Percentiles rank a stretch among this genome's conserved stretches.
phyloP scores from a whole-genome alignment of 2,329 filamentous ascomycete species.

The Colletotrichum musicola region DNA sequence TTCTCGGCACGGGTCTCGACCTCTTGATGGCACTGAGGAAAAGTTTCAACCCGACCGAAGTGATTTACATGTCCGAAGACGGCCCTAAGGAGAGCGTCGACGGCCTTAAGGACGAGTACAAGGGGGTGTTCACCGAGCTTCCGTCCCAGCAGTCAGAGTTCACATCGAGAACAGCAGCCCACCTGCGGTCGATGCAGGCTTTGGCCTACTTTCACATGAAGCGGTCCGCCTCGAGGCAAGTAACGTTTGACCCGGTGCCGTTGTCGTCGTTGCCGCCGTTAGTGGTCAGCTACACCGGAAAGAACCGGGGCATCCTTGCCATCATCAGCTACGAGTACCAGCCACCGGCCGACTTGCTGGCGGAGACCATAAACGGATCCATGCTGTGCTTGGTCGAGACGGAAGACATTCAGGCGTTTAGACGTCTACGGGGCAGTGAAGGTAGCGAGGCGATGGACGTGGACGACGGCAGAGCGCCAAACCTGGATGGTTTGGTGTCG shows the following conservation, averaged over 20 bases:
- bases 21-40: constrained; percentile 70
- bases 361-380: constrained; percentile 77
- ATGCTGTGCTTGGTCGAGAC: constrained; percentile 75
- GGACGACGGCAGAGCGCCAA: constrained; percentile 18
- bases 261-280: constrained; percentile 71
- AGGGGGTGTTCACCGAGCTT: constrained; percentile 61
- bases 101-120: constrained; percentile 60
- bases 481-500: constrained; percentile 47
- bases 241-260: constrained; percentile 65
- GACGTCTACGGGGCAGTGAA: constrained; percentile 43
- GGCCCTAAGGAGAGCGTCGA: constrained; percentile 70
- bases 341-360: constrained; percentile 68
- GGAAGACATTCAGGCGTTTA: constrained; percentile 65
- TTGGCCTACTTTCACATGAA: constrained; percentile 80
- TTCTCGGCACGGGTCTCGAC: constrained; percentile 77
- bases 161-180: constrained; percentile 70
- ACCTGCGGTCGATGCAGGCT: constrained; percentile 80
- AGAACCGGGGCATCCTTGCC: constrained; percentile 68
- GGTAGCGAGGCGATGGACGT: constrained; percentile 38
- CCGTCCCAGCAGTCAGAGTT: constrained; percentile 71
- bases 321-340: constrained; percentile 77
- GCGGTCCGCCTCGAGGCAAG: constrained; percentile 38
- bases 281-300: constrained; percentile 70
- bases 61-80: constrained; percentile 77
- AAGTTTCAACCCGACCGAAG: constrained; percentile 67